Evolutionary conservation across 768 basidiomycete species (phyloP), one percentile per base, ranked within the genome.

Genomic region (Mycena capillaripes): DNA sequence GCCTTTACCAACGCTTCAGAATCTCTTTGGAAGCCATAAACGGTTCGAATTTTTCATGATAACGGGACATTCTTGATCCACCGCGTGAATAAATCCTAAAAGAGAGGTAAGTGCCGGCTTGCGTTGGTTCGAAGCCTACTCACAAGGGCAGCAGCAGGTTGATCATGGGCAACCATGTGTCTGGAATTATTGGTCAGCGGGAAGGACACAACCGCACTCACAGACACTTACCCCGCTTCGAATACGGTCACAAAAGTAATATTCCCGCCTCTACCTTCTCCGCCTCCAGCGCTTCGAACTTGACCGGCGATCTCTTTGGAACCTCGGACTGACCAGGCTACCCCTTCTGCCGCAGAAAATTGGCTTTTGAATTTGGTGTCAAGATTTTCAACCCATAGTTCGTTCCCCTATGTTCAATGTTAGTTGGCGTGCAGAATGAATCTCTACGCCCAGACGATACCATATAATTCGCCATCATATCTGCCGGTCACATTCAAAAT

Each of bases 201-300:
- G 53, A 25, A 61, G 16, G 29, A n/a, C n/a, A n/a, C 27, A n/a
- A 25, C 17, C 32, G 40, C 36, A 27, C 1, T 11, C 46, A 8
- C 30, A 3, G 29, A 32, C 21, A 48, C 56, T 46, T 83, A 88
- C 73, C 89, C 89, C 40, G 88, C 89, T 34, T 89, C 86, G 71
- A 84, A 81, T 50, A 90, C 81, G 27, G 83, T 78, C 34, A 89
- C 85, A 70, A 85, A 89, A 17, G 89, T 86, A 56, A 87, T 79
- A 75, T 87, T 87, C 11, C 88, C 88, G 19, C 86, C 85, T 0
- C 69, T 52, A 19, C 70, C 70, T 14, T 65, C 58, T 38, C 19
- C 76, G 30, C 74, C 71, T 40, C 87, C 86, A 21, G 85, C 85
- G 11, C 76, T 76, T 58, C 86, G 84, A 42, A 86, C 83, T 60